Evolutionary conservation across 2,329 filamentous ascomycete species (phyloP), one percentile per base, ranked within the genome.

Genomic region (Fusarium tricinctum): DNA sequence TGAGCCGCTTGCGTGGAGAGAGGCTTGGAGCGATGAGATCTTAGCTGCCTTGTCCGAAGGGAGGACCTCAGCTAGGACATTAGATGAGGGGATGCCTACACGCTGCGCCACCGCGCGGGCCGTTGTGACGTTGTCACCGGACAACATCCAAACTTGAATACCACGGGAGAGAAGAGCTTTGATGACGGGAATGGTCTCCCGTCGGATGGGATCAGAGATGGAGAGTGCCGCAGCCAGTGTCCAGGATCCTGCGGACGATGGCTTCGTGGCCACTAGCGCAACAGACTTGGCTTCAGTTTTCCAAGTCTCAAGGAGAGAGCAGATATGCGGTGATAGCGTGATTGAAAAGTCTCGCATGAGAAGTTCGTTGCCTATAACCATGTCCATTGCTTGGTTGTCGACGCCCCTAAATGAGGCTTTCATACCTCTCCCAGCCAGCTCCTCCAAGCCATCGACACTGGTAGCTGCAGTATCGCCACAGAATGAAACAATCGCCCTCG

Each of bases 91-190:
- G 68, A 97, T 97, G 22, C 92, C 92, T 19, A 97, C 84, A 73
- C 88, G 88, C 3, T 84, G 81, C 1, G 92, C 94, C 4, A 97
- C 92, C 0, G 93, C 93, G 20, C 86, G 83, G 3, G 94, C 94
- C 1, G 94, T 97, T n/a, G 83, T 89, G n/a, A 84, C 81, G 75
- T 97, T 97, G 81, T 97, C 94, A 30, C 94, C 94, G 0, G 93
- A 97, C 38, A 97, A 89, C 93, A 97, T 97, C 89, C 91, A 97
- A 6, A 97, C 91, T 32, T 89, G 87, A 46, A 92, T 89, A 20
- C 91, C 89, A 17, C 86, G 86, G 6, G 84, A 78, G 43, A 87
- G 85, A 1, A 97, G 86, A 2, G 89, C 84, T 8, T 80, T 78
- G 59, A 97, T 86, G 19, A 95, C 88, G 9, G 81, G 74, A 2